A percentile compares a stretch with the other conserved stretches of the same genome.
phyloP scores from a whole-genome alignment of 1,139 yeast species.

The Kodamaea ohmeri region DNA sequence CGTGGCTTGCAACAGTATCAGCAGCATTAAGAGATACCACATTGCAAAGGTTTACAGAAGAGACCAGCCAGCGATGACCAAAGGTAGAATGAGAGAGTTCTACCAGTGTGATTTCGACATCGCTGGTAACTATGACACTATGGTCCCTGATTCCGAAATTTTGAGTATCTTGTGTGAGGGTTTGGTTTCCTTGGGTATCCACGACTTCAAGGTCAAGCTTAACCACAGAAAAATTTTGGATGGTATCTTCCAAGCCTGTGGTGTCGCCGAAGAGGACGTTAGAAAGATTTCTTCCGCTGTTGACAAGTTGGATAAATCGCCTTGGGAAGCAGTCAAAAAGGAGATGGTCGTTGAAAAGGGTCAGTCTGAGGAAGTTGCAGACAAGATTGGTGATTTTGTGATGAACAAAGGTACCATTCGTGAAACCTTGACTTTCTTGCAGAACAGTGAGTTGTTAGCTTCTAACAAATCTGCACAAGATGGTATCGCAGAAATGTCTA shows the following conservation, averaged over 20 bases:
- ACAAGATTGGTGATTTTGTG: constrained; percentile 87
- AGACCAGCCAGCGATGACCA: constrained; percentile 99
- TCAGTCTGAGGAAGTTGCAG: constrained; percentile 89
- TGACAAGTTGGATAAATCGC: constrained; percentile 89
- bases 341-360: constrained; percentile 91
- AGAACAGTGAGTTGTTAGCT: constrained; percentile 54
- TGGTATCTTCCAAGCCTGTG: constrained; percentile 93
- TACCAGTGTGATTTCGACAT: constrained; percentile 97
- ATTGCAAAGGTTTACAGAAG: constrained; percentile 97
- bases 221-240: constrained; percentile 95
- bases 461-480: constrained; percentile 68
- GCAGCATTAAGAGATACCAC: constrained; percentile 88
- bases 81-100: constrained; percentile 98
- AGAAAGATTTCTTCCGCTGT: constrained; percentile 93
- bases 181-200: constrained; percentile 74
- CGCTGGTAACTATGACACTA: constrained; percentile 86
- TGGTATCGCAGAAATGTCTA: constrained; percentile 79
- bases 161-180: constrained; percentile 83
- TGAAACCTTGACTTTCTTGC: constrained; percentile 60
- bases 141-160: constrained; percentile 96
- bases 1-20: constrained; percentile 91
- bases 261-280: constrained; percentile 90
- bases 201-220: constrained; percentile 84
- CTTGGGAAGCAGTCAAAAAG: constrained; percentile 90
- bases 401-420: constrained; percentile 74